Evolutionary conservation across 176 grass and related monocot genomes (phyloP).

Genomic region (Alopecurus myosuroides): DNA sequence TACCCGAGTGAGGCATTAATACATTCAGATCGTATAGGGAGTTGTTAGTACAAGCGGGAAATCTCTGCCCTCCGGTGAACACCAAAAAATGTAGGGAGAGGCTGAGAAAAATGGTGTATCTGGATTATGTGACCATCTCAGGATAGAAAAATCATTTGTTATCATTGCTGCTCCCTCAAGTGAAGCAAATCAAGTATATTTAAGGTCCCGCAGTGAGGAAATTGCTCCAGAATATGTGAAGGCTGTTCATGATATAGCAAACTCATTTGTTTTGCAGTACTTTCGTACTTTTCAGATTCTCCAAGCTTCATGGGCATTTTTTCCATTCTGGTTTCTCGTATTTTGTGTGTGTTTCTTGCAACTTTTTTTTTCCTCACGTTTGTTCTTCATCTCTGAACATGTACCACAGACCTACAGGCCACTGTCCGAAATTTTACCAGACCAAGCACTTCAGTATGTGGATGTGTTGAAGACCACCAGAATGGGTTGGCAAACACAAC

Average conservation of each 20-base stretch:
- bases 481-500: not conserved
- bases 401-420: not conserved
- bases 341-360: no score
- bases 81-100: not conserved
- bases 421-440: not conserved
- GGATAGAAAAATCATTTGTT: not conserved
- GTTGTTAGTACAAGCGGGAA: not conserved
- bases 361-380: no score
- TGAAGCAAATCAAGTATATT: not conserved
- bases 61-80: not conserved
- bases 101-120: not conserved
- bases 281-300: not conserved
- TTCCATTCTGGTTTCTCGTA: not conserved
- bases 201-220: not conserved
- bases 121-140: not conserved
- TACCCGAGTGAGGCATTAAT: not conserved
- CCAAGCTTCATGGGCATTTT: not conserved
- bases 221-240: not conserved
- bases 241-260: not conserved
- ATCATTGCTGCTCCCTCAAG: not conserved
- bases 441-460: not conserved
- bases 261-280: not conserved
- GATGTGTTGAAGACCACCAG: not conserved
- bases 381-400: slow-evolving; percentile 13
- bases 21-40: not conserved